These are phyloP conservation scores for Colletotrichum eleusines DNA, from an alignment of 2,329 filamentous ascomycete genomes.

Conservation along the genomic window DNA sequence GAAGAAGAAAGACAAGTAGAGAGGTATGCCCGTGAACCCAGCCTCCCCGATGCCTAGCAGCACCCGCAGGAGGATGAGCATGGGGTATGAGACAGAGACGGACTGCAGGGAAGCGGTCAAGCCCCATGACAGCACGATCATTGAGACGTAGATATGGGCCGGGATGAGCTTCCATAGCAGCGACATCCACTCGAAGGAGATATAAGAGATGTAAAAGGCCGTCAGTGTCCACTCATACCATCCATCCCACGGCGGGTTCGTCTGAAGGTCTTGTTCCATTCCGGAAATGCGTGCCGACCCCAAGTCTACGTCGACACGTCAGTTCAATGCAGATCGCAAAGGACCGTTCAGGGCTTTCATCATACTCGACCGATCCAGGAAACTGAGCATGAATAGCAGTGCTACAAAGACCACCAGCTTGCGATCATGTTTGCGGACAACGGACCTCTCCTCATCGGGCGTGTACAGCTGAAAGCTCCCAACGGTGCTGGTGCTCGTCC, in stretches of 20 bases:
- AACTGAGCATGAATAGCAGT: slow-evolving; percentile 85
- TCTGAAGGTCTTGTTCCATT: slow-evolving; percentile 71
- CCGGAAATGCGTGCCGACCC: slow-evolving; percentile 74
- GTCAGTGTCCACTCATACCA: slow-evolving; percentile 73
- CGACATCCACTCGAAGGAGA: slow-evolving; percentile 74
- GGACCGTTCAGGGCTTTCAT: slow-evolving; percentile 33
- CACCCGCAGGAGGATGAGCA: slow-evolving; percentile 66
- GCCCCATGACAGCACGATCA: slow-evolving; percentile 83
- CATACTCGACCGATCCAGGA: slow-evolving; percentile 87
- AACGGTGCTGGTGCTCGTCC: slow-evolving; percentile 49
- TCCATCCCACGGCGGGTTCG: slow-evolving; percentile 56
- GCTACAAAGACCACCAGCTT: slow-evolving; percentile 85
- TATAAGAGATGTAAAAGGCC: slow-evolving; percentile 73
- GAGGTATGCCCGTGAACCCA: slow-evolving; percentile 73
- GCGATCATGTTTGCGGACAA: slow-evolving; percentile 81
- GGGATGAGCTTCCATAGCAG: slow-evolving; percentile 71
- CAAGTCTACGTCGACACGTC: slow-evolving; percentile 60
- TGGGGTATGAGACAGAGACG: slow-evolving; percentile 72
- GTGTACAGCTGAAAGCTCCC: slow-evolving; percentile 60
- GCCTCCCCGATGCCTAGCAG: slow-evolving; percentile 74
- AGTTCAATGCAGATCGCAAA: neutral
- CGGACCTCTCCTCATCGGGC: slow-evolving; percentile 76
- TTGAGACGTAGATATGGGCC: slow-evolving; percentile 69
- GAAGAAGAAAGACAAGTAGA: slow-evolving; percentile 75
- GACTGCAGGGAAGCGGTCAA: slow-evolving; percentile 80